A percentile compares a stretch with the other conserved stretches of the same genome.
phyloP scores from a whole-genome alignment of 306 rosid genomes.

The Hylodesmum podocarpum region DNA sequence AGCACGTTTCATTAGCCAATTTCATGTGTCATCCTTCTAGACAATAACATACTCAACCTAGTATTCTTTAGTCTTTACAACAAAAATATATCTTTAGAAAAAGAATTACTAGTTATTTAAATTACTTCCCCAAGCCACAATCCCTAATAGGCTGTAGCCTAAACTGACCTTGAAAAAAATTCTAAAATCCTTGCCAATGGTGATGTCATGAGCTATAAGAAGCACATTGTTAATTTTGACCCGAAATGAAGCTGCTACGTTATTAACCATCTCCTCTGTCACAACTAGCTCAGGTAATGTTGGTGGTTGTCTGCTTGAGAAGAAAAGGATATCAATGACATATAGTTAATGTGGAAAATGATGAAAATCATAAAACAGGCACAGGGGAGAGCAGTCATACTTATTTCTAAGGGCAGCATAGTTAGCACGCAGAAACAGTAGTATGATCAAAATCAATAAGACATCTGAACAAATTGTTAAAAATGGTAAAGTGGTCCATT shows the following conservation, averaged over 20 bases:
- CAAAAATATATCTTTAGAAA: conserved; percentile 1
- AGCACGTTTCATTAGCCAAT: neutral
- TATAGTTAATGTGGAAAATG: conserved; percentile 3
- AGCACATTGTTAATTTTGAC: conserved; percentile 78
- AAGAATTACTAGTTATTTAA: conserved; percentile 1
- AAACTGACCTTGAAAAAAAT: conserved; percentile 82
- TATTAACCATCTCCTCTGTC: conserved; percentile 93
- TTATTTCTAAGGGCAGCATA: conserved; percentile 62
- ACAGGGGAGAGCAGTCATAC: conserved; percentile 43
- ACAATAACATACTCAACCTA: conserved; percentile 1
- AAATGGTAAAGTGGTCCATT: conserved; percentile 66
- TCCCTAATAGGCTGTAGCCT: conserved; percentile 13
- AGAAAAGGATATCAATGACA: conserved; percentile 19
- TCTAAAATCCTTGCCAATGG: conserved; percentile 90
- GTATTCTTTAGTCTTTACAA: neutral
- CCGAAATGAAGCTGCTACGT: conserved; percentile 89
- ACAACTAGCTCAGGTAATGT: conserved; percentile 66
- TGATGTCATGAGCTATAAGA: conserved; percentile 91
- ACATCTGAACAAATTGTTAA: conserved; percentile 87
- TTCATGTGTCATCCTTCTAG: conserved; percentile 2
- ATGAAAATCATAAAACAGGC: conserved; percentile 15
- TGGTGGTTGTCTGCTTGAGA: conserved; percentile 60
- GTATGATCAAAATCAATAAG: conserved; percentile 74
- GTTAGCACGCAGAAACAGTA: conserved; percentile 71
- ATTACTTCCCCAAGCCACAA: neutral